Conservation (phyloP, 306 rosid genomes). For the Cicer chorassanicum region DNA sequence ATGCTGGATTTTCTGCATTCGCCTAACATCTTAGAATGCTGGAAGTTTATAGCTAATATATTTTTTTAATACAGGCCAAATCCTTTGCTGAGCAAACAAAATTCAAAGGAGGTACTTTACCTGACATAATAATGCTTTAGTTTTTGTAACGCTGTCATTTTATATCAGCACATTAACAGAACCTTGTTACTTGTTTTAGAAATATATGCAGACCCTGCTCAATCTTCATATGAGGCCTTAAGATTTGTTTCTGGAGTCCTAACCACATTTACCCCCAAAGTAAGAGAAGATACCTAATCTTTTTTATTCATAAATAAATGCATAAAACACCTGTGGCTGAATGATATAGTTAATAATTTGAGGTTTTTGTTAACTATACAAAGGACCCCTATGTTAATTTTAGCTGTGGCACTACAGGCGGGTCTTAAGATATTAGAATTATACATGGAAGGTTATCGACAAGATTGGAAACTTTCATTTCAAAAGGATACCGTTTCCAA, state of each 20-base stretch:
- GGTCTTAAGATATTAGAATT: conserved; percentile 82
- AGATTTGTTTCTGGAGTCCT: conserved; percentile 76
- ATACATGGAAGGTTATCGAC: conserved; percentile 92
- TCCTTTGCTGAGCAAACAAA: conserved; percentile 75
- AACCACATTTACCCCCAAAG: conserved; percentile 90
- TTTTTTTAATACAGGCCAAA: conserved; percentile 62
- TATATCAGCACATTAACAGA: conserved; percentile 37
- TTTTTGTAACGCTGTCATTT: conserved; percentile 34
- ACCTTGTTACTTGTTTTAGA: conserved; percentile 59
- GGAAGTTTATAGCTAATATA: conserved; percentile 34
- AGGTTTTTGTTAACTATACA: conserved; percentile 28
- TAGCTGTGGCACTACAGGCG: conserved; percentile 58
- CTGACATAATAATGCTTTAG: conserved; percentile 27
- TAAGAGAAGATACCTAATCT: conserved; percentile 43
- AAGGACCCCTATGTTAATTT: conserved; percentile 38
- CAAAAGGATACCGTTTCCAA: conserved; percentile 71
- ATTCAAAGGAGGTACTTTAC: conserved; percentile 81
- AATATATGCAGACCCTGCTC: conserved; percentile 84
- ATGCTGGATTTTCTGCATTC: background rate
- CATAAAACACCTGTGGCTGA: conserved; percentile 9
- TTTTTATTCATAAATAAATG: background rate
- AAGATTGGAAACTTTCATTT: conserved; percentile 92
- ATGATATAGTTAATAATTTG: conserved; percentile 17
- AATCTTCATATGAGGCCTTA: conserved; percentile 80
- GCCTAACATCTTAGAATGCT: background rate